A percentile compares a stretch with the other conserved stretches of the same genome.
phyloP scores from a whole-genome alignment of 306 rosid species.

The Lathyrus aphaca region DNA sequence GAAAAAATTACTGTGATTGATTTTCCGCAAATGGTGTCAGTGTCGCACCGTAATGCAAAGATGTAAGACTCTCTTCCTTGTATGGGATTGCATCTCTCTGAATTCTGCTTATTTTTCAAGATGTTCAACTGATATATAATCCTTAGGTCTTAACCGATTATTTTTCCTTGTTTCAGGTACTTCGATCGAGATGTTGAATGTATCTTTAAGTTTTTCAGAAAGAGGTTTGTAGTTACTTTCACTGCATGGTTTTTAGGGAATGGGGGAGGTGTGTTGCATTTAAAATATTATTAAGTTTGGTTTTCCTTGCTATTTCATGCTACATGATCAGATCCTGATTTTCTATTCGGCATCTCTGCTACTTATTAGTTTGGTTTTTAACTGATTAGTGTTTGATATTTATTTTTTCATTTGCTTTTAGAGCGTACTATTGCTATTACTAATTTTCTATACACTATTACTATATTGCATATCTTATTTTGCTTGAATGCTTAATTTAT shows the following conservation, averaged over 20 bases:
- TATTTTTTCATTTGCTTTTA: neutral
- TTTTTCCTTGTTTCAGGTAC: conserved; percentile 70
- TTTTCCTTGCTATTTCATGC: neutral
- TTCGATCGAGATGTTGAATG: conserved; percentile 98
- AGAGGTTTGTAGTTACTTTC: conserved; percentile 59
- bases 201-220: conserved; percentile 79
- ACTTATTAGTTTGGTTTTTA: neutral
- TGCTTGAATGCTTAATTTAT: conserved; percentile 1
- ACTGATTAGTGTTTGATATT: conserved; percentile 3
- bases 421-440: neutral
- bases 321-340: neutral
- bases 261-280: neutral
- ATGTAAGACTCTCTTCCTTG: conserved; percentile 62
- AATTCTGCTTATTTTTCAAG: conserved; percentile 3
- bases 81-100: conserved; percentile 4
- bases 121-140: conserved; percentile 6
- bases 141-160: conserved; percentile 7
- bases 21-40: conserved; percentile 96
- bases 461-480: conserved; percentile 7
- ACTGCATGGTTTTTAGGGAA: neutral
- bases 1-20: conserved; percentile 88
- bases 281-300: no score
- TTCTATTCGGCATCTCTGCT: neutral
- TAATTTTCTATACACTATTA: neutral
- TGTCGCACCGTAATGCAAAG: conserved; percentile 85